Evolutionary conservation across 1,284 basidiomycete genomes (phyloP), one percentile per base, ranked within the genome.

Genomic region (Pholiota adiposa): DNA sequence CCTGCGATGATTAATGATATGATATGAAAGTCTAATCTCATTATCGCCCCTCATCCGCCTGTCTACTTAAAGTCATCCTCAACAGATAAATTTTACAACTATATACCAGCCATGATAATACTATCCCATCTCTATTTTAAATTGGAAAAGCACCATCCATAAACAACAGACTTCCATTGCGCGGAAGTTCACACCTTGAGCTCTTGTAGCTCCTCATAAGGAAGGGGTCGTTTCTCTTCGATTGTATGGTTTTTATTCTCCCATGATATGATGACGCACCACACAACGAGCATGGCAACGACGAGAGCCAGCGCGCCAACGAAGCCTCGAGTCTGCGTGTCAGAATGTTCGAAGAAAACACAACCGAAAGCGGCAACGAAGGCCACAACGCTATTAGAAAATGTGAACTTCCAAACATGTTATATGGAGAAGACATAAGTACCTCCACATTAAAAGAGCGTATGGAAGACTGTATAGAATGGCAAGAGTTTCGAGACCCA

Each of bases 201-300:
- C 9, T 41, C 48, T 33, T 38, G 8, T n/a, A 2, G 29, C 25
- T 52, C 16, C 14, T 53, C 41, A 14, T 52, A 36, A 3, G 29
- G 14, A 18, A 56, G 54, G 21, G 48, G 54, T 12, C 48, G 53
- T 14, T 12, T 16, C 14, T 41, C 29, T 19, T 54, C 52, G 11
- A 29, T 23, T 25, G 46, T 41, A 0, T 50, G 27, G 11, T 56
- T 53, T 9, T 60, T 46, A 18, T 58, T 58, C 16, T 67, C 68
- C 72, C 70, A 73, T 5, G 65, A 66, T 56, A 68, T 72, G 52
- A 63, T 69, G 54, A 79, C 67, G 53, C 75, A 79, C 73, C 75
- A 79, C 0, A 71, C 3, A 23, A 77, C 69, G 16, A 77, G 67
- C 19, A 66, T 49, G 4, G 64, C 59, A 7, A 76, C 65, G 5